Evolutionary conservation across 169 alveolate species (phyloP).

Genomic region (Plasmodium inui): DNA sequence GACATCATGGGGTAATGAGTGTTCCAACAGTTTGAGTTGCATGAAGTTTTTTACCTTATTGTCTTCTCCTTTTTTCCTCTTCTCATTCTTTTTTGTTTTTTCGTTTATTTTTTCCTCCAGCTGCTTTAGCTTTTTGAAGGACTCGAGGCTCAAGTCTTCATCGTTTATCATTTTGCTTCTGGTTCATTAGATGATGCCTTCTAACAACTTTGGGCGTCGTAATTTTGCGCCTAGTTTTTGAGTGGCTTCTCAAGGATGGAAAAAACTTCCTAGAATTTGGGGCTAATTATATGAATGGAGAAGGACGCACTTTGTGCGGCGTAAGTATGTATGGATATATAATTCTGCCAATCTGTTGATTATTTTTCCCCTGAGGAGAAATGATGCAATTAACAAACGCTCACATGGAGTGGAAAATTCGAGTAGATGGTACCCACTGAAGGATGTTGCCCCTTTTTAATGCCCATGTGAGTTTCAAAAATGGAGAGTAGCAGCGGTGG

Average conservation of each 20-base stretch:
- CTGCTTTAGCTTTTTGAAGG: constrained; percentile 42
- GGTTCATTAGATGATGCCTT: neutral
- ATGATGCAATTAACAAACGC: neutral
- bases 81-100: constrained; percentile 21
- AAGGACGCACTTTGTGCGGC: neutral
- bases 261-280: neutral
- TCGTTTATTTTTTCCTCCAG: constrained; percentile 66
- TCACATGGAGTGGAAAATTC: neutral
- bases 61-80: constrained; percentile 31
- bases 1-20: constrained; percentile 46
- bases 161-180: constrained; percentile 42
- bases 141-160: constrained; percentile 63
- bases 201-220: neutral
- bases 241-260: neutral
- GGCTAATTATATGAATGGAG: neutral
- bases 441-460: neutral
- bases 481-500: neutral
- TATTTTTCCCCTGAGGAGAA: neutral
- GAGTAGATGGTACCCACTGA: neutral
- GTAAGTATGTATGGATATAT: neutral
- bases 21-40: constrained; percentile 40
- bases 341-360: neutral
- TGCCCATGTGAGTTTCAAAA: neutral
- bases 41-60: constrained; percentile 22
- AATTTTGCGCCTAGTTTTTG: neutral